Base-by-base conservation (phyloP, 208 protist genomes). In the Trypanosoma rangeli region DNA sequence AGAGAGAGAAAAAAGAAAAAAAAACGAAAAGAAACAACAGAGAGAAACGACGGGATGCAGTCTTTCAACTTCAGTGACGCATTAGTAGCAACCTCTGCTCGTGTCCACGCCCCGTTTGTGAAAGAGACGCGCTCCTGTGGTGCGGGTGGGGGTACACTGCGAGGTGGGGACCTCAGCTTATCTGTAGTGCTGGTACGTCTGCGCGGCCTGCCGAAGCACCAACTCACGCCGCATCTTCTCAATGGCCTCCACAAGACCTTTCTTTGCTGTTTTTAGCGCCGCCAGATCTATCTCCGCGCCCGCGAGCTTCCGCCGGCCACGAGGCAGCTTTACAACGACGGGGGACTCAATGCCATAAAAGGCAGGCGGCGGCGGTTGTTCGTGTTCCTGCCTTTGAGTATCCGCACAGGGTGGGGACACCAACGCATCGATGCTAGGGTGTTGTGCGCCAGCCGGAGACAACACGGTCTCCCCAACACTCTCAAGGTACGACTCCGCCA, bases 141-240 rank as follows among this genome's bases (percentile, higher is more conserved):
- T 12, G 57, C 8, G 3, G 37, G 57, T n/a, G 18, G n/a, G 26
- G 24, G 26, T 33, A 26, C 29, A 57, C 56, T 18, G 56, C 29
- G n/a, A 8, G 31, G 12, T 20, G 28, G 28, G 10, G 61, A 20
- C 37, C 33, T 5, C 13, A 20, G 15, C 50, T 44, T 63, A 26
- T 60, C 55, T 66, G 57, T 70, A 76, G 46, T 84, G 76, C 24
- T 83, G 73, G 54, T 82, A 65, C 24, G 80, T 70, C 12, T 79
- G 60, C 48, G 73, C 53, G 15, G 84, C 79, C 73, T 93, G 87
- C 50, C 82, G 82, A 13, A 75, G 63, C 50, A 76, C 60, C 18
- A 74, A 70, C 65, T 90, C 87, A 13, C 70, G 60, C 48, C 83
- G 73, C 79, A 90, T 84, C 64, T 76, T 73, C 48, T 87, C 65